Base-by-base conservation (phyloP, 140 eudicot genomes). In the Ambrosia hybrid region DNA sequence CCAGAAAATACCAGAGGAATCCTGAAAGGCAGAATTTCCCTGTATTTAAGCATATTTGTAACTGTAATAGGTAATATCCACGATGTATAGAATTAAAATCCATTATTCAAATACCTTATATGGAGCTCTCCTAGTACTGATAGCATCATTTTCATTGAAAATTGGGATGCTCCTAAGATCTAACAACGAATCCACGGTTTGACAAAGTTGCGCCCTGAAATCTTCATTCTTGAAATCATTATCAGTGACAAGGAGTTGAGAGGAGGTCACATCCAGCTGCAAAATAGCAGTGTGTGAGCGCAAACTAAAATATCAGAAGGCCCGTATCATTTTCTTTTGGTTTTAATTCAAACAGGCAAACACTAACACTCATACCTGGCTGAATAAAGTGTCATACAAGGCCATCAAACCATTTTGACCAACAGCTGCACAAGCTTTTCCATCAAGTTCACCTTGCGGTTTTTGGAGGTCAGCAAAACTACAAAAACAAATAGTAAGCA, bases 391-490 rank as follows among this genome's bases (percentile, higher is more conserved):
- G 72, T 92, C 98, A 67, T 92, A 92, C 51, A 92, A 79, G 5
- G 98, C 98, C 98, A 92, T 92, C 64, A 92, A 84, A 65, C 98
- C 96, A 76, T 89, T 92, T 74, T 92, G 98, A 30, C 98, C 98
- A 57, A 92, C 98, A 6, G 98, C 95, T 69, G 98, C 98, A 89
- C 98, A 92, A 62, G 98, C 98, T 77, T 92, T 92, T 65, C 98
- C 98, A 84, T 89, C 95, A 76, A 92, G 89, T 83, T 92, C 98
- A 49, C 73, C 85, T 89, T 92, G 98, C 17, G 98, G 98, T 73
- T 92, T 92, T 77, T 92, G 98, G 15, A 92, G 91, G 66, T 92
- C 98, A 71, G 98, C 95, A 68, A 92, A 92, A 71, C 98, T 92
- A 87, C 41, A 77, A 17, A 41, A 81, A 33, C 68, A 49, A 15